Base-by-base conservation (phyloP, 331 rosid species). In the Stylosanthes scabra region DNA sequence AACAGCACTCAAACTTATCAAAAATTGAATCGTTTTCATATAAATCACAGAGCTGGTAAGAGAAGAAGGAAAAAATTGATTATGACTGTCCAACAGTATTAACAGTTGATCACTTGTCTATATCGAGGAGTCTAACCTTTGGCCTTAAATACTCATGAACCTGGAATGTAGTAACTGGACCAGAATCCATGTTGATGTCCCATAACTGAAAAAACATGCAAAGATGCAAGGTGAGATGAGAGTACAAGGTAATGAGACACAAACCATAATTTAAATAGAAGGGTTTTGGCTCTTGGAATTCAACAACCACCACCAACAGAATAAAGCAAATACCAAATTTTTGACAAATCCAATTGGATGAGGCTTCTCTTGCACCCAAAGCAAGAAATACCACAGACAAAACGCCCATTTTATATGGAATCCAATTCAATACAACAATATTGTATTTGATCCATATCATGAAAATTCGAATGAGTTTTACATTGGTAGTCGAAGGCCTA, bases 141-240 rank as follows among this genome's bases (percentile, higher is more conserved):
- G 99, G 99, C 84, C 99, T 92, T 69, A 95, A 78, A 81, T 95
- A 78, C 80, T 95, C 98, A 25, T 95, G 99, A 79, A 92, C 99
- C 79, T 89, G 93, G 88, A 88, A 95, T 54, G 99, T 85, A 9
- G 92, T 54, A 64, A 95, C 98, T 1, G 99, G 98, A 63, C 99
- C 96, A 59, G 99, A 90, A 87, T 95, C 99, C 99, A 95, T 95
- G 68, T 95, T 92, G 80, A 95, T 92, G 85, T 95, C 99, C 99
- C 98, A 95, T 78, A 95, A 86, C 99, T 95, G 92, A 75, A 59
- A 76, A 76, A 76, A 64, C 75, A 91, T 64, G 74, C 63, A 74
- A 64, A 60, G 57, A 10, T 31, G 47, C 47, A 59, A 41, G 7
- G 29, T 40, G 52, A 66, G 58, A 45, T 20, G 62, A 51, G 40